phyloP scores from a whole-genome alignment of 2,329 filamentous ascomycete genomes.

The Aspergillus texensis region DNA sequence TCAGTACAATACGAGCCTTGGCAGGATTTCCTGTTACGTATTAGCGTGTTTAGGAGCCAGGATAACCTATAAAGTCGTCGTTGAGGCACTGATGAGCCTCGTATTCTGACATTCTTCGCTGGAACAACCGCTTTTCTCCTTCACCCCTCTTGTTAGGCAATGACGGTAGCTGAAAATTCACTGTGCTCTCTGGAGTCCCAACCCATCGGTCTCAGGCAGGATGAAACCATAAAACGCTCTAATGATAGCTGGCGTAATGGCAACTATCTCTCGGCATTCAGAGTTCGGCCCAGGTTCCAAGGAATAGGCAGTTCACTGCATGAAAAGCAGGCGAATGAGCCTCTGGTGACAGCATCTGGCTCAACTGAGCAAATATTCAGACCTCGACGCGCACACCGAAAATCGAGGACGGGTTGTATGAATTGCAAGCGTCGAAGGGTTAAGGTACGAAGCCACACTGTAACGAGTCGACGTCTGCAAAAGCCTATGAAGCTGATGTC shows the following conservation, averaged over 20 bases:
- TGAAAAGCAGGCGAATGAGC: rapidly evolving
- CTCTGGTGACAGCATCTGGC: background rate
- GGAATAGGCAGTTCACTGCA: background rate
- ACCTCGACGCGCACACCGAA: background rate
- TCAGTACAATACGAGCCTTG: background rate
- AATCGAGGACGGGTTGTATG: background rate
- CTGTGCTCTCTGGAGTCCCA: background rate
- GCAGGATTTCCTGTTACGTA: background rate
- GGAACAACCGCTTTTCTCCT: background rate
- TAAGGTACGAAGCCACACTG: background rate
- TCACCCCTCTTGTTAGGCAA: background rate
- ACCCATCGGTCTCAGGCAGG: background rate
- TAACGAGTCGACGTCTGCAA: too few species aligned
- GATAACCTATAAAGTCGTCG: background rate
- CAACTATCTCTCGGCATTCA: background rate
- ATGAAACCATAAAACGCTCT: background rate
- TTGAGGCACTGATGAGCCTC: background rate
- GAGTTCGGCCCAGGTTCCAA: background rate
- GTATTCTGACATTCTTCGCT: background rate
- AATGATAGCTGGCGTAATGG: background rate
- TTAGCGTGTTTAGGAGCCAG: background rate
- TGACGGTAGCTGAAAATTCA: background rate
- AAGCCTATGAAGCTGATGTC: background rate
- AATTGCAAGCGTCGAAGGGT: slow-evolving; percentile 1
- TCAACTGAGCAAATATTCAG: background rate